phyloP scores from a whole-genome alignment of 2,329 filamentous ascomycete genomes.

The Colletotrichum echinochloae region DNA sequence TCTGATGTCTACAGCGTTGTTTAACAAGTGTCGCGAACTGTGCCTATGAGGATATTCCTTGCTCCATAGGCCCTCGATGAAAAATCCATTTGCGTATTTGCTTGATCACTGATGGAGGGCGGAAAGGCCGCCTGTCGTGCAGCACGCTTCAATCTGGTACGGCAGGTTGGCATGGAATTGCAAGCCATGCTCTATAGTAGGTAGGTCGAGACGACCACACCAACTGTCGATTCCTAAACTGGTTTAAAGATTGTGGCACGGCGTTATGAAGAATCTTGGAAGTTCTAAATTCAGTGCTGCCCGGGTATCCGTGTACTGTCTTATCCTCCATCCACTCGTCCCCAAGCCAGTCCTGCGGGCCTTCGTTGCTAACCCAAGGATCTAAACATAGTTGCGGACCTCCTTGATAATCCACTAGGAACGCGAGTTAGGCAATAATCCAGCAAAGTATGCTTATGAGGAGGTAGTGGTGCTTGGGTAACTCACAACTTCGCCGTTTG shows the following conservation, averaged over 20 bases:
- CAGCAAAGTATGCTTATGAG: not conserved
- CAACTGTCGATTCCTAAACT: not conserved
- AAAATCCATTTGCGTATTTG: not conserved
- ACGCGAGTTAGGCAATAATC: constrained; percentile 35
- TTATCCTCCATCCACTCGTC: constrained; percentile 10
- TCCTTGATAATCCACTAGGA: constrained; percentile 73
- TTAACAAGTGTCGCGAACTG: too few relatives aligned
- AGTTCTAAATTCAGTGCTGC: not conserved
- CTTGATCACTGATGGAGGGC: not conserved
- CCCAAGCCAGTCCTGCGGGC: not conserved
- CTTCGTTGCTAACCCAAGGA: not conserved
- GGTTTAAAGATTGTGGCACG: not conserved
- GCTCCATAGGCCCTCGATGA: not conserved
- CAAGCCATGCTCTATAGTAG: not conserved
- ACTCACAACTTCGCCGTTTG: constrained; percentile 84
- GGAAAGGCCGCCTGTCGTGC: too few relatives aligned
- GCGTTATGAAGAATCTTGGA: not conserved
- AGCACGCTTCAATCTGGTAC: not conserved
- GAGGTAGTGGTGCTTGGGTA: not conserved
- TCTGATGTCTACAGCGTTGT: not conserved
- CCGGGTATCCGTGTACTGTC: constrained; percentile 17
- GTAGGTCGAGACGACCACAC: not conserved
- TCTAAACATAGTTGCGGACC: constrained; percentile 58
- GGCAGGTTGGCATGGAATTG: not conserved
- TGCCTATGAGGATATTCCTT: not conserved